phyloP scores from a whole-genome alignment of 805 yeast species.

The Kodamaea kakaduensis region DNA sequence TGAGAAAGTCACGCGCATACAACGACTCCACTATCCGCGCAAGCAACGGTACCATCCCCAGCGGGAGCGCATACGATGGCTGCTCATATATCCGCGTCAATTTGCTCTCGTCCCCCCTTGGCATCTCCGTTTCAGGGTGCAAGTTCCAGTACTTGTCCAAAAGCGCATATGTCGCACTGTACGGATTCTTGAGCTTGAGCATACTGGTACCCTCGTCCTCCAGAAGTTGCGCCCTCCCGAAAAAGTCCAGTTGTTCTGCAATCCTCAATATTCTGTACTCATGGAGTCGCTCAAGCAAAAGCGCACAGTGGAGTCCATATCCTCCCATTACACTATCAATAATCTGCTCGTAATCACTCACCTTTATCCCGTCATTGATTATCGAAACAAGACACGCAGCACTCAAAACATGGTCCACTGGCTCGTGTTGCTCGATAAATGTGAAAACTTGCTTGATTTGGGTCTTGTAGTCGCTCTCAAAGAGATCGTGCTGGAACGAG shows the following conservation, averaged over 20 bases:
- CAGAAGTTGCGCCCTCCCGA: conserved; percentile 5
- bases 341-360: conserved; percentile 54
- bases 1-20: conserved; percentile 52
- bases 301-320: conserved; percentile 57
- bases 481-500: conserved; percentile 66
- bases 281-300: conserved; percentile 46
- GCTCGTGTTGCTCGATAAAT: conserved; percentile 37
- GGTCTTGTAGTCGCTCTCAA: conserved; percentile 39
- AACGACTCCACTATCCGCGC: conserved; percentile 66
- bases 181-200: conserved; percentile 20
- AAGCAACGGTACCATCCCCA: conserved; percentile 69
- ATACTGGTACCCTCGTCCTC: conserved; percentile 17
- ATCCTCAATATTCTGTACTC: conserved; percentile 35
- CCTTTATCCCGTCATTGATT: conserved; percentile 64
- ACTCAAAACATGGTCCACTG: conserved; percentile 44
- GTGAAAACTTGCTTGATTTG: conserved; percentile 30
- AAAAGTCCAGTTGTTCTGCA: conserved; percentile 8
- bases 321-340: conserved; percentile 54
- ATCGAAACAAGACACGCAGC: conserved; percentile 56
- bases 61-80: conserved; percentile 69
- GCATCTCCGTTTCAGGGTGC: conserved; percentile 40
- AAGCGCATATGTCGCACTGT: conserved; percentile 33
- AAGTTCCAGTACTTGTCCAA: conserved; percentile 45
- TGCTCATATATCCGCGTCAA: conserved; percentile 35
- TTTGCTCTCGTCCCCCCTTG: not conserved